Base-by-base conservation (phyloP, 1,284 basidiomycete genomes). In the Cystobasidium slooffiae region DNA sequence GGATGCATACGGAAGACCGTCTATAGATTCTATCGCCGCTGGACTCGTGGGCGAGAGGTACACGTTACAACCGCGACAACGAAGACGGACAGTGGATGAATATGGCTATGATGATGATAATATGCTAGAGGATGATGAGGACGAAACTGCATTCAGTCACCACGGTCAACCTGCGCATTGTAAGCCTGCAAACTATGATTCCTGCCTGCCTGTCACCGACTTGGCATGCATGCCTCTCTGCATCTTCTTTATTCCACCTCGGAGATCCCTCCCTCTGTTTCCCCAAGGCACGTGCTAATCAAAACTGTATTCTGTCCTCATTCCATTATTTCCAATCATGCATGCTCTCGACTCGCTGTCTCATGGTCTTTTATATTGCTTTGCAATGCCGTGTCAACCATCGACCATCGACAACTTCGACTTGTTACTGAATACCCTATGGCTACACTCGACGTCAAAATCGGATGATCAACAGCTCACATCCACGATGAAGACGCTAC, bases 401-500 rank as follows among this genome's bases (percentile, higher is more conserved):
- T 31, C 31, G 31, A 31, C 31, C 31, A 5, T 31, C 31, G 31
- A 31, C 31, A 31, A 31, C 31, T 31, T 31, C 31, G 31, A 31
- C 31, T 5, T 31, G 2, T 31, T 31, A 31, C 31, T 31, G 31
- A 31, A 31, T 31, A 31, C 31, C 5, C 31, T 31, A 31, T 31
- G 31, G 5, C 1, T 31, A 3, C 46, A 49, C 46, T 49, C 46
- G 14, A 6, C 6, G 46, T 49, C 5, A 18, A 18, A n/a, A 43
- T 59, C 56, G 14, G 39, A 41, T 41, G 22, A 10, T 56, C 14
- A 59, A 41, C 56, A 66, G 49, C 51, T 16, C 7, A n/a, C 46
- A 49, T 41, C 31, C 31, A 66, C 51, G 64, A 66, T 53, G 64
- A 66, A 53, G 64, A 66, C 39, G 64, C 64, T 20, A 66, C 64